Base-by-base conservation (phyloP, 176 grass and related monocot genomes). In the Poa annua region DNA sequence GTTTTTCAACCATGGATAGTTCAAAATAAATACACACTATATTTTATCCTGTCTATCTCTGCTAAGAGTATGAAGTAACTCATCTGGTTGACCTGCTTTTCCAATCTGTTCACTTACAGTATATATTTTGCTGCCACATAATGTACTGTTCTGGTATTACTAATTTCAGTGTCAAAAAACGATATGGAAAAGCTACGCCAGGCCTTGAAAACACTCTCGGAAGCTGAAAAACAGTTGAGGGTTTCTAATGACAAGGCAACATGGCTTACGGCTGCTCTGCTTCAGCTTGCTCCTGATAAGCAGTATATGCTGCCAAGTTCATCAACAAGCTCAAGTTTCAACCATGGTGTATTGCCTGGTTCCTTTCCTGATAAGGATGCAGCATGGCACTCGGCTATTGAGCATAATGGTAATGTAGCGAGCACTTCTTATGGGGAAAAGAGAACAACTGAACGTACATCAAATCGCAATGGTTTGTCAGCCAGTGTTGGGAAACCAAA, bases 261-360 rank as follows among this genome's bases (percentile, higher is more conserved):
- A 49, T 94, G 92, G 89, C 87, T 94, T 79, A 91, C 92, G 3
- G 92, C 92, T 89, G 92, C 89, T 85, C 81, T 94, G 44, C 89
- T 94, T 89, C 92, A 91, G 87, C 92, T 94, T 89, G 93, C 89
- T 86, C 93, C 93, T 74, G 93, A 95, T 62, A 89, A 90, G 85
- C 89, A 92, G 53, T 95, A 92, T 86, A 42, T 88, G 57, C 76
- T 92, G 50, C 90, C 87, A 69, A 84, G 76, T 86, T 92, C 92
- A 80, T 92, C 92, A 69, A 85, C 74, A 49, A 91, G 86, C 33
- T 74, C 82, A 21, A 95, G 85, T 84, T 71, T 88, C 17, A 92
- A 86, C 53, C 41, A 86, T 22, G 88, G 74, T 81, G 77, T 75
- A 60, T 54, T 77, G 53, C 45, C 64, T 39, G 67, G 52, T 78